phyloP scores from a whole-genome alignment of 106 monocot genomes.

The Dioscorea alata region DNA sequence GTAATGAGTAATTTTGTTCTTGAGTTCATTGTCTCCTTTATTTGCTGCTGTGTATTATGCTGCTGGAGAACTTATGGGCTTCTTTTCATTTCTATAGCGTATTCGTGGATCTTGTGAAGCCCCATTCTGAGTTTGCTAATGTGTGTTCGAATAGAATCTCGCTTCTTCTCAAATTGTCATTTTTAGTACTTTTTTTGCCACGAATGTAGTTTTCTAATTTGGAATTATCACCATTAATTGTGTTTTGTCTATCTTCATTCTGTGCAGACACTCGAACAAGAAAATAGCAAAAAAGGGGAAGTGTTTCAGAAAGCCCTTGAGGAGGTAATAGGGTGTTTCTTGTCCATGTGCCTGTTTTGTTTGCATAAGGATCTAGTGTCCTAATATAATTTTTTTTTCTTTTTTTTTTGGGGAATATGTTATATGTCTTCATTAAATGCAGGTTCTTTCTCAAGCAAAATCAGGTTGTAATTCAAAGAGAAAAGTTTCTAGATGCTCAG shows the following conservation, averaged over 20 bases:
- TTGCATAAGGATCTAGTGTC: background rate
- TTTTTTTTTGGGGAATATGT: background rate
- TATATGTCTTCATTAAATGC: background rate
- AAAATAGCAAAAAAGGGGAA: constrained; percentile 22
- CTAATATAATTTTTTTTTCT: background rate
- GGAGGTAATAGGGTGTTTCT: constrained; percentile 19
- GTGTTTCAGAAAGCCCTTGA: constrained; percentile 34
- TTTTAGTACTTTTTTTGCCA: background rate
- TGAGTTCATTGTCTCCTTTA: background rate
- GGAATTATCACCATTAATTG: background rate
- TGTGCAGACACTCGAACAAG: constrained; percentile 28
- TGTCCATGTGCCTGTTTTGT: background rate
- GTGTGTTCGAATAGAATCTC: constrained; percentile 15
- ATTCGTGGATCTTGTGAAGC: constrained; percentile 36
- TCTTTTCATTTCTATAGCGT: constrained; percentile 13
- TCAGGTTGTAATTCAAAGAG: constrained; percentile 11
- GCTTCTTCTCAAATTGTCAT: background rate
- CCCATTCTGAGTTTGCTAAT: constrained; percentile 28
- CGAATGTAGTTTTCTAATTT: background rate
- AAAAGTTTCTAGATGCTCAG: constrained; percentile 10
- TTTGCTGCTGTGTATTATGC: background rate
- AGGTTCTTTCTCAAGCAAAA: constrained; percentile 18
- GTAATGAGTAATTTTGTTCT: constrained; percentile 7
- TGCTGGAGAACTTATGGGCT: background rate
- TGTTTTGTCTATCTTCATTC: background rate